Evolutionary conservation across 1,139 yeast species (phyloP), one percentile per base, ranked within the genome.

Genomic region (Nakaseomyces delphensis): DNA sequence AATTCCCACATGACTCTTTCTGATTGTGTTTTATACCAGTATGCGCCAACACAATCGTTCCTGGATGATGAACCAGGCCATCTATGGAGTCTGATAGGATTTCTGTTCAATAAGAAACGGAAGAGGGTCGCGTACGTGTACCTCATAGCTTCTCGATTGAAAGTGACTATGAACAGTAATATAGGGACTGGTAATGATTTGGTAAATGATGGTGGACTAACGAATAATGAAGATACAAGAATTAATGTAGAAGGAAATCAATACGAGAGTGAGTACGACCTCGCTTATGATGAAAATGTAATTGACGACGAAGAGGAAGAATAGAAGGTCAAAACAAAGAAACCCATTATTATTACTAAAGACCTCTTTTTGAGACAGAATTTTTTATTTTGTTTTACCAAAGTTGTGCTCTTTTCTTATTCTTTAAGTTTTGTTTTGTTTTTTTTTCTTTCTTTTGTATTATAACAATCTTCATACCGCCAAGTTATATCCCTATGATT

Each of bases 41-140:
- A 83, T 56, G 80, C 77, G 46, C 95, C 95, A 1, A 76, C 85
- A 10, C 87, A 83, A 52, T 80, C 85, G 42, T 80, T 85, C 36
- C 69, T 86, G 29, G 81, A 83, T 50, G 84, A 79, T 44, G 65
- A 62, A 42, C 65, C 64, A 38, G 68, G 79, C 69, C 62, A 62
- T 69, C 49, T 76, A 60, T 91, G 98, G 98, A 82, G 91, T 32
- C 72, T 81, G 59, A 85, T 85, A 71, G 91, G 95, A 83, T 91
- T 91, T 62, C 79, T 91, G 42, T 87, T 84, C 65, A 91, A 86
- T 65, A 87, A 85, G 63, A 83, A 85, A 57, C 77, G 83, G 64
- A 91, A 89, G 66, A 74, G 97, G 49, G 97, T 91, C 3, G 86
- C 95, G 1, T 91, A 83, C 59, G 63, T 91, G 24, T 84, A 86